Base-by-base conservation (phyloP, 345 rosid species). In the Euclidium syriacum region DNA sequence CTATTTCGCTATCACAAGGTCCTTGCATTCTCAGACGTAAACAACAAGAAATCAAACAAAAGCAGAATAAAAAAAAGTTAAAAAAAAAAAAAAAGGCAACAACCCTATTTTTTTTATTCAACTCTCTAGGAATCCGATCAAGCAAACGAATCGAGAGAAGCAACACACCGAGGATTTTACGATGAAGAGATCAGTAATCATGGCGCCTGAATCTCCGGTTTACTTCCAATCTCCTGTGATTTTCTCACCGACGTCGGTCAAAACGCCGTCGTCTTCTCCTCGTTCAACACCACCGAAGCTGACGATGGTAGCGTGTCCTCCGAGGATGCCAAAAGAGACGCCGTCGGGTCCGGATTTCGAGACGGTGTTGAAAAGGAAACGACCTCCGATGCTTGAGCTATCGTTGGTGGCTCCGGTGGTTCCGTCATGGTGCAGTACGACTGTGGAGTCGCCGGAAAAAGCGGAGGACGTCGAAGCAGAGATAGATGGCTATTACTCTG, bases 361-460 rank as follows among this genome's bases (percentile, higher is more conserved):
- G n/a, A 36, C 76, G 16, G 63, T 38, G 19, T 24, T 73, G 19
- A 73, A 68, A 52, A 50, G 73, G 43, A 67, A 67, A 41, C 39
- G 77, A 3, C 77, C 77, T 4, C 68, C 77, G 35, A 62, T 55
- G 77, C 72, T 73, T 51, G 44, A 56, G 23, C 30, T 73, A 24
- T 39, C 48, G n/a, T n/a, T n/a, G 10, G 5, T 33, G 17, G 17
- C 55, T 39, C 60, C 64, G 1, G 1, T 42, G 43, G 42, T 36
- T n/a, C 1, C 5, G 2, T 14, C 58, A 4, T 73, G 77, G 77
- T 36, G 70, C 5, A 8, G 35, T 38, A 65, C 63, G 40, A 30
- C 49, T 40, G 62, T 4, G 42, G 39, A 52, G 68, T 58, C 60
- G 60, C 44, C 72, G 58, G 60, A 41, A 16, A 66, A 42, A 19